phyloP scores from a whole-genome alignment of 345 rosid species.

The Laguncularia racemosa region DNA sequence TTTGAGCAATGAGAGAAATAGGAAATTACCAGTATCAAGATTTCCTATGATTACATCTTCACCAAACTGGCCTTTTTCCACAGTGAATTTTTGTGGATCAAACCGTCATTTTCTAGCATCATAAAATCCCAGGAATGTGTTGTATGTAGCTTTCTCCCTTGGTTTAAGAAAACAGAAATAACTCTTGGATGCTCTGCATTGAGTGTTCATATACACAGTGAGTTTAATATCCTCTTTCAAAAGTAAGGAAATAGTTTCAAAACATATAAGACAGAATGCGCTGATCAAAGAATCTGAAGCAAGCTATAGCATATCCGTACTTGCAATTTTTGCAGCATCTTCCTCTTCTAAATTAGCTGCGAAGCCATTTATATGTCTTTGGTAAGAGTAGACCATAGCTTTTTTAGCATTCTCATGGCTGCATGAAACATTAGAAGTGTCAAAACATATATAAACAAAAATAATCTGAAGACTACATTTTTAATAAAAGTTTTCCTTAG shows the following conservation, averaged over 20 bases:
- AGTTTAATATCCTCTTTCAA: too few relatives aligned
- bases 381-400: constrained; percentile 40
- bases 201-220: neutral
- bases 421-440: neutral
- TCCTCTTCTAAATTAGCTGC: constrained; percentile 42
- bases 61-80: constrained; percentile 43
- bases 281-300: neutral
- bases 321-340: constrained; percentile 34
- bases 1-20: neutral
- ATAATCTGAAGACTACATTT: neutral
- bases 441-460: neutral
- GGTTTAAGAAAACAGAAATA: constrained; percentile 33
- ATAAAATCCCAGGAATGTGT: constrained; percentile 57
- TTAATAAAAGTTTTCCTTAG: neutral
- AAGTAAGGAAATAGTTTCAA: neutral
- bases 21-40: constrained; percentile 45
- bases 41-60: constrained; percentile 46
- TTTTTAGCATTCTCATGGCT: constrained; percentile 37
- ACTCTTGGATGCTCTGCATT: constrained; percentile 43
- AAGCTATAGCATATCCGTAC: constrained; percentile 8
- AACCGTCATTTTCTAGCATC: constrained; percentile 32
- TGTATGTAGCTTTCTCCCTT: constrained; percentile 38
- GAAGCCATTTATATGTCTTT: constrained; percentile 49
- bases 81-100: constrained; percentile 10
- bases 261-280: neutral